These are phyloP conservation scores for Puya raimondii DNA, from an alignment of 176 grass and related monocot genomes.

Conservation along the genomic window DNA sequence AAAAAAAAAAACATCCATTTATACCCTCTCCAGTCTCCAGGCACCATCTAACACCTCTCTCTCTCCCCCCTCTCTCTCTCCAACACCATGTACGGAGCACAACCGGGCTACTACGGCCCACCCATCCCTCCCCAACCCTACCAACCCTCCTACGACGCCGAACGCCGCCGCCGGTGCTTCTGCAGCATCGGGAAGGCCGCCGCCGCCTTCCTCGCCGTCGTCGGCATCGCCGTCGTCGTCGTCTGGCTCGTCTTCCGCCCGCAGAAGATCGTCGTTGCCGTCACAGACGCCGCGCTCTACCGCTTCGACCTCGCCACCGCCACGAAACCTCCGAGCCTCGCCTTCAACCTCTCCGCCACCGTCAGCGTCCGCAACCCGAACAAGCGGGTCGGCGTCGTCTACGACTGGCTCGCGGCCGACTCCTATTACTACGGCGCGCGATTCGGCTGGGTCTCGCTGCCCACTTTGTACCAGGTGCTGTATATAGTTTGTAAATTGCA, in stretches of 20 bases:
- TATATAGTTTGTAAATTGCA: too few relatives aligned
- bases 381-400: constrained; percentile 33
- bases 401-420: constrained; percentile 32
- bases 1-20: background rate
- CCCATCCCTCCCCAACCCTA: constrained; percentile 22
- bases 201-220: constrained; percentile 10
- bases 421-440: constrained; percentile 42
- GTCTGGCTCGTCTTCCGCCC: constrained; percentile 61
- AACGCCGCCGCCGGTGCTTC: background rate
- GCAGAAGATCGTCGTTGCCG: constrained; percentile 26
- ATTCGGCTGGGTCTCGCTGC: constrained; percentile 30
- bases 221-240: constrained; percentile 27
- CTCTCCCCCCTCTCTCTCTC: constrained; percentile 12
- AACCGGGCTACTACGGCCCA: constrained; percentile 47
- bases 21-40: background rate
- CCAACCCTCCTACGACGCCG: constrained; percentile 18
- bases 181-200: constrained; percentile 34
- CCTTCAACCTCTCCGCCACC: constrained; percentile 26
- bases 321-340: constrained; percentile 31
- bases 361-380: constrained; percentile 45
- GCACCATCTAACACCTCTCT: background rate
- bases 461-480: constrained; percentile 33
- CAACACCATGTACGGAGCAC: background rate
- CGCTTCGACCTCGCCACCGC: constrained; percentile 35
- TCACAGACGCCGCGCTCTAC: constrained; percentile 34